These are phyloP conservation scores for Sporodiniella umbellata DNA, from an alignment of 371 early-diverging fungal species.

Conservation along the genomic window DNA sequence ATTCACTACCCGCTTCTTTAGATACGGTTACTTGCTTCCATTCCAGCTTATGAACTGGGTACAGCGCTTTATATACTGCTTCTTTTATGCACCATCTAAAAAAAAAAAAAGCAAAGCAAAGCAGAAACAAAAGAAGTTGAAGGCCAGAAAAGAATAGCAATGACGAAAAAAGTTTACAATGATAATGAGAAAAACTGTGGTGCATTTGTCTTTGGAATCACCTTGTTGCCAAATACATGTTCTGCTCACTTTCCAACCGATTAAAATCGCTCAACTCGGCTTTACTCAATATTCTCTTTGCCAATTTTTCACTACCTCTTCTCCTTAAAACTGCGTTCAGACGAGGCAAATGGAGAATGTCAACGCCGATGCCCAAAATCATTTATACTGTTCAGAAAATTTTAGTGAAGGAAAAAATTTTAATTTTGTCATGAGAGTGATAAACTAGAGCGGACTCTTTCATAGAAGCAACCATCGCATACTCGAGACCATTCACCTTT, in stretches of 20 bases:
- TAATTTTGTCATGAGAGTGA: conserved; percentile 6
- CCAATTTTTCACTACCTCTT: conserved; percentile 30
- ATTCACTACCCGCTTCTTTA: conserved; percentile 39
- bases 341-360: conserved; percentile 53
- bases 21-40: conserved; percentile 65
- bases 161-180: too few species aligned
- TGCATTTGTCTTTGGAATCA: too few species aligned
- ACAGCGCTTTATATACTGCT: conserved; percentile 65
- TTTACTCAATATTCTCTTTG: conserved; percentile 40
- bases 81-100: conserved; percentile 67
- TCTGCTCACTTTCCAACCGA: conserved; percentile 1
- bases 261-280: conserved; percentile 34
- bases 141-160: too few species aligned
- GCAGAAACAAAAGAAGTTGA: too few species aligned
- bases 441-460: conserved; percentile 12
- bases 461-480: conserved; percentile 23
- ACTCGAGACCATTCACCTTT: conserved; percentile 26
- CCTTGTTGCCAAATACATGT: conserved; percentile 36
- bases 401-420: background rate
- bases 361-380: conserved; percentile 59
- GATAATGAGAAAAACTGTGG: too few species aligned
- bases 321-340: conserved; percentile 29
- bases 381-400: conserved; percentile 19
- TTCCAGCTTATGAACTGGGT: conserved; percentile 51
- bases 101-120: background rate